Evolutionary conservation across 176 grass and related monocot species (phyloP).

Genomic region (Puccinellia tenuiflora): DNA sequence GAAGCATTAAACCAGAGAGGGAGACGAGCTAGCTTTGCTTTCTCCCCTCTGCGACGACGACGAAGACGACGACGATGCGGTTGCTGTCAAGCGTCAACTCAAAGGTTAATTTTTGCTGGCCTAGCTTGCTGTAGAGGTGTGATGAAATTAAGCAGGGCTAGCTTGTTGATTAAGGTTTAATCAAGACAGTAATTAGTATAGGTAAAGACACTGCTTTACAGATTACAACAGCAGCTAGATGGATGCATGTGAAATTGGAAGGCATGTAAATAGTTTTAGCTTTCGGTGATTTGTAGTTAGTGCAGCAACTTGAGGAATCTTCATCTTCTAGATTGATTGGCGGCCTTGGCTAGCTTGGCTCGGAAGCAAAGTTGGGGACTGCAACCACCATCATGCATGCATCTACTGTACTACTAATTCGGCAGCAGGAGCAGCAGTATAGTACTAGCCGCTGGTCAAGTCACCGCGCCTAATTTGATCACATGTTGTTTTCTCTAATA

Average conservation of each 20-base stretch:
- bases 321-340: constrained; percentile 16
- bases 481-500: constrained; percentile 2
- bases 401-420: not conserved
- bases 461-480: constrained; percentile 3
- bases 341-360: constrained; percentile 25
- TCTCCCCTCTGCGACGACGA: too few relatives aligned
- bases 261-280: constrained; percentile 15
- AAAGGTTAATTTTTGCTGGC: constrained; percentile 7
- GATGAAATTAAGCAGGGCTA: not conserved
- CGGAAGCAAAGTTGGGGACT: constrained; percentile 35
- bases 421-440: too few relatives aligned
- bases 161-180: not conserved
- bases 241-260: constrained; percentile 20
- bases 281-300: constrained; percentile 10
- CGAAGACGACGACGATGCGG: not conserved
- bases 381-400: constrained; percentile 7
- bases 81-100: not conserved
- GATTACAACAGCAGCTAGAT: not conserved
- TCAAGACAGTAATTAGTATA: not conserved
- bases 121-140: not conserved
- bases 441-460: not conserved
- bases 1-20: too few relatives aligned
- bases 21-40: too few relatives aligned
- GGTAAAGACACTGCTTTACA: not conserved
- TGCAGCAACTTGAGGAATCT: constrained; percentile 28